phyloP scores from a whole-genome alignment of 208 protist genomes.

The Leishmania guyanensis region DNA sequence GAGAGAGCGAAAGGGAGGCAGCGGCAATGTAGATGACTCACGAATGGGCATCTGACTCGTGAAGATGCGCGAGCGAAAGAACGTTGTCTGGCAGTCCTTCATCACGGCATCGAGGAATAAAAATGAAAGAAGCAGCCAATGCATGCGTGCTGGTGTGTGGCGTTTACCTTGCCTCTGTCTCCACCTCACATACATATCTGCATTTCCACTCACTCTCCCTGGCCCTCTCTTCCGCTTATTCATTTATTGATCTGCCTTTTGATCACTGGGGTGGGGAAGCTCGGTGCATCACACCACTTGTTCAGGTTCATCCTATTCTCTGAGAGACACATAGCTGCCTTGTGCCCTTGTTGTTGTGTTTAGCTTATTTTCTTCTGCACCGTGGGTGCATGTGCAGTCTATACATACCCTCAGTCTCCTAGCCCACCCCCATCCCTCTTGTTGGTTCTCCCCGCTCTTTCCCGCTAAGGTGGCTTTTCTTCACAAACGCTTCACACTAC shows the following conservation, averaged over 20 bases:
- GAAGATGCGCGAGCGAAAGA: conserved; percentile 1
- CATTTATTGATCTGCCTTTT: not conserved
- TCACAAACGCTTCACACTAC: not conserved
- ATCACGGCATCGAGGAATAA: not conserved
- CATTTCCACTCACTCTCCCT: not conserved
- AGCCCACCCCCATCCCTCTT: not conserved
- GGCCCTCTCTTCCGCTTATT: not conserved
- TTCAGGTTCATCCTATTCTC: not conserved
- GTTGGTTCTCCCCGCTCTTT: not conserved
- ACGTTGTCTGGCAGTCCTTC: not conserved
- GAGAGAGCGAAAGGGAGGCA: not conserved
- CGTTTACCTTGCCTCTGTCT: not conserved
- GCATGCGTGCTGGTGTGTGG: not conserved
- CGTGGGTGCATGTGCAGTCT: not conserved
- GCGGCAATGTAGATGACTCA: not conserved
- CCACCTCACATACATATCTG: not conserved
- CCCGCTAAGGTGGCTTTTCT: not conserved
- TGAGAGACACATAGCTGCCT: not conserved
- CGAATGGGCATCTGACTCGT: not conserved
- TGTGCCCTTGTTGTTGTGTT: not conserved
- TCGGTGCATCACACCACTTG: not conserved
- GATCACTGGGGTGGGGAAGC: not conserved
- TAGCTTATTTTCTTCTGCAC: not conserved
- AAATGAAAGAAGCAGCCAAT: not conserved
- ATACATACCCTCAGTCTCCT: not conserved